phyloP scores from a whole-genome alignment of 1,284 basidiomycete species.

The Sutorius eximius region DNA sequence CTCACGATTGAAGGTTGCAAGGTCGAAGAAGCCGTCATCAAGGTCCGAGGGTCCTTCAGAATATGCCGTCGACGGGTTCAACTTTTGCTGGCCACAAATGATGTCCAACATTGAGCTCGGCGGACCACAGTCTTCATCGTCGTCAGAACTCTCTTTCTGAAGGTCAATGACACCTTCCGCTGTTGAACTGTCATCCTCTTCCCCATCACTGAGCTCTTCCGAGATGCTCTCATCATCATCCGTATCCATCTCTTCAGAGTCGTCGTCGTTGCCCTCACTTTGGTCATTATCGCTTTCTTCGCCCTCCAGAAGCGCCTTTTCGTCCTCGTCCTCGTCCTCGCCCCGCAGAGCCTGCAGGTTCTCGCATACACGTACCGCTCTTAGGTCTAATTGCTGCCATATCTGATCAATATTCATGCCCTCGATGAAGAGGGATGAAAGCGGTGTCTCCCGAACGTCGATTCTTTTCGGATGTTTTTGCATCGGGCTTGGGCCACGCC shows the following conservation, averaged over 20 bases:
- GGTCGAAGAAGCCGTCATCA: conserved; percentile 94
- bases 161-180: conserved; percentile 45
- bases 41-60: conserved; percentile 55
- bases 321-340: conserved; percentile 27
- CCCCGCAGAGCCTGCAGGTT: conserved; percentile 50
- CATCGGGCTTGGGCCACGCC: conserved; percentile 41
- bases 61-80: conserved; percentile 21
- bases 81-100: conserved; percentile 25
- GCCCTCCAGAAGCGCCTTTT: conserved; percentile 6
- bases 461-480: conserved; percentile 33
- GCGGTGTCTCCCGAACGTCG: conserved; percentile 67
- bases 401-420: conserved; percentile 88
- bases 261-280: conserved; percentile 15
- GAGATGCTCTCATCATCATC: conserved; percentile 32
- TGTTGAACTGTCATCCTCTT: conserved; percentile 35
- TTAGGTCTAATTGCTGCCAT: conserved; percentile 90
- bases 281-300: conserved; percentile 23
- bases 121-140: conserved; percentile 23
- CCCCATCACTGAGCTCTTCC: conserved; percentile 34
- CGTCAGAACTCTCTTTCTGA: conserved; percentile 50
- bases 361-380: conserved; percentile 64
- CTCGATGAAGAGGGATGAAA: conserved; percentile 75
- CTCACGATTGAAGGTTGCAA: conserved; percentile 87
- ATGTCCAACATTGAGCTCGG: conserved; percentile 34
- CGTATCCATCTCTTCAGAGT: conserved; percentile 21